phyloP scores from a whole-genome alignment of 1,284 basidiomycete genomes.

The Tranzscheliella williamsii region DNA sequence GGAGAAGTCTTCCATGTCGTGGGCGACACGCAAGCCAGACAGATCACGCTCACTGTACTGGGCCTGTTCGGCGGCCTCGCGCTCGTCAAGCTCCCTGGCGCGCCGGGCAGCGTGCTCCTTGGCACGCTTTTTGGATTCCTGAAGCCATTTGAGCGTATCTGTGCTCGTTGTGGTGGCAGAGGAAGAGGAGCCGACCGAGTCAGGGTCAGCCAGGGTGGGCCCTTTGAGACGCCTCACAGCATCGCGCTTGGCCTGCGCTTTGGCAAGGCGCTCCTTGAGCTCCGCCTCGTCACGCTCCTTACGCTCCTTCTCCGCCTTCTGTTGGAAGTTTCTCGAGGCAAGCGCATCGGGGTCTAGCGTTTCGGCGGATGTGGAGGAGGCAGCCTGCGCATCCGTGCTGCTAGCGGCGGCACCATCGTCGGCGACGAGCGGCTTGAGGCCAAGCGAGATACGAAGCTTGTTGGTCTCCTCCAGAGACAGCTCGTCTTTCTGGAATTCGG shows the following conservation, averaged over 20 bases:
- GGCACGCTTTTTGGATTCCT: constrained; percentile 81
- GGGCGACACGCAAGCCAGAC: constrained; percentile 88
- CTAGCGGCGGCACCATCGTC: constrained; percentile 17
- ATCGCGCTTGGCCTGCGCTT: constrained; percentile 79
- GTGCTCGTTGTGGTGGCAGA: constrained; percentile 24
- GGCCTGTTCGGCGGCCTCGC: constrained; percentile 74
- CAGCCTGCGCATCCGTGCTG: constrained; percentile 35
- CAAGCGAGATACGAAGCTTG: constrained; percentile 90
- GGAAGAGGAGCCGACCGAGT: constrained; percentile 44
- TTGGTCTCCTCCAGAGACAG: constrained; percentile 97
- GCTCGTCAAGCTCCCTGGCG: constrained; percentile 76
- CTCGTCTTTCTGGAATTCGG: constrained; percentile 67
- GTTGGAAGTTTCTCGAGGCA: constrained; percentile 38
- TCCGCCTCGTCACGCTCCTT: constrained; percentile 73
- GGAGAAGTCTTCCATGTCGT: constrained; percentile 77
- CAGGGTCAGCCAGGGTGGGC: constrained; percentile 76
- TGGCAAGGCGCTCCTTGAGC: constrained; percentile 60
- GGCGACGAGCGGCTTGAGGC: constrained; percentile 86
- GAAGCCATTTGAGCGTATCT: constrained; percentile 83
- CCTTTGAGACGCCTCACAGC: constrained; percentile 87
- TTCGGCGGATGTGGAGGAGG: not conserved
- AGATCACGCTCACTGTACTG: constrained; percentile 69
- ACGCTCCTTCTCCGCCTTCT: constrained; percentile 70
- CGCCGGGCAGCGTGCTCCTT: constrained; percentile 78
- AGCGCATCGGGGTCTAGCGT: constrained; percentile 61